Base-by-base conservation (phyloP, 2,329 filamentous ascomycete genomes). In the Mycogone perniciosa region DNA sequence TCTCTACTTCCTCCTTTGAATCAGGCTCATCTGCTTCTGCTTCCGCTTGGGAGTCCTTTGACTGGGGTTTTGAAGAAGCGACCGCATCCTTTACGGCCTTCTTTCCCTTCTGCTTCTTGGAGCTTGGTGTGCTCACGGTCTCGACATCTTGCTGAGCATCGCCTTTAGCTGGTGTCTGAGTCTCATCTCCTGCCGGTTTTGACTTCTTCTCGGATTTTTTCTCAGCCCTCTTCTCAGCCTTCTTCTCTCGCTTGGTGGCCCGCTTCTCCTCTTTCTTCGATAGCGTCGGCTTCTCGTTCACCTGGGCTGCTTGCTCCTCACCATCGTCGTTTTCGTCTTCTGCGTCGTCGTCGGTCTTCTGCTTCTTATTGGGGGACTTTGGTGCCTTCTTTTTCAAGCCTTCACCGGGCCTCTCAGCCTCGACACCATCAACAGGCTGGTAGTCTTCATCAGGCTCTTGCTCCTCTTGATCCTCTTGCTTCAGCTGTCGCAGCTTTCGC, bases 401-500 rank as follows among this genome's bases (percentile, higher is more conserved):
- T 64, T 89, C 78, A 40, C 77, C 74, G 2, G 86, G 86, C 57
- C 75, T 72, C 66, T 86, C 82, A 49, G 70, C 70, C 54, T 81
- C 77, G 42, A 84, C 72, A 8, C 79, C 81, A 0, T 76, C 70
- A 5, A 80, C 69, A 10, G 69, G 67, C 26, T 73, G 77, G 38
- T 62, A 63, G 6, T 68, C 70, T 39, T 75, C 75, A 1, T 73
- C 74, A 5, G 74, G 76, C 7, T 73, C 69, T 38, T 68, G 59
- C 8, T 61, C 62, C 51, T 62, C 64, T 7, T 72, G 71, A 27
- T 72, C 71, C 34, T 75, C 65, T n/a, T 74, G 67, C 50, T 79
- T 75, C 51, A 84, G 71, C 56, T 86, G 81, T 48, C 83, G 80
- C 30, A 86, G 75, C 72, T 95, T 95, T 53, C 89, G 81, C 75